Evolutionary conservation across 257 asterid species (phyloP).

Genomic region (Marsdenia floribunda): DNA sequence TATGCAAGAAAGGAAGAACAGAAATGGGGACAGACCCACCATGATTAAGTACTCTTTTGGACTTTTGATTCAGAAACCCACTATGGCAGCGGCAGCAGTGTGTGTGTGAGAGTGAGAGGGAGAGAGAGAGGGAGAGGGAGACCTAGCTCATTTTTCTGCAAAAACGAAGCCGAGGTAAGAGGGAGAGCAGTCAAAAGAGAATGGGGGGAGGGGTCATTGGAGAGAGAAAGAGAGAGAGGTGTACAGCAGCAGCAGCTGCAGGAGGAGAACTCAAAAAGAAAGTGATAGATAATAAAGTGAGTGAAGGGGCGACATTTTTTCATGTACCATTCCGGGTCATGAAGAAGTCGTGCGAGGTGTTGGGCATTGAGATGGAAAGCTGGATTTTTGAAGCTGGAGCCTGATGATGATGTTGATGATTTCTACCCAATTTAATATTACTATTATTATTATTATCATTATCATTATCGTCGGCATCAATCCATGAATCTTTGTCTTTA

Average conservation of each 20-base stretch:
- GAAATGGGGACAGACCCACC: conserved; percentile 35
- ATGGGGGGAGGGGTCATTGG: background rate
- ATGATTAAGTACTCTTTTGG: conserved; percentile 31
- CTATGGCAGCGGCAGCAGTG: conserved; percentile 5
- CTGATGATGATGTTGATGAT: background rate
- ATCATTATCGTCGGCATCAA: conserved; percentile 26
- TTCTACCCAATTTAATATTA: no score
- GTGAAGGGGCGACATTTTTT: background rate
- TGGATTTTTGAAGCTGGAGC: conserved; percentile 36
- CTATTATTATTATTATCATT: no score
- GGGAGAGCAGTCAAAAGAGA: conserved; percentile 13
- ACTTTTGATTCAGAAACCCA: conserved; percentile 34
- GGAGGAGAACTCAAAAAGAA: background rate
- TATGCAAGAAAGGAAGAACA: conserved; percentile 16
- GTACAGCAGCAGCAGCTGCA: background rate
- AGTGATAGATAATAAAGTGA: background rate
- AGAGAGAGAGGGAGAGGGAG: no score
- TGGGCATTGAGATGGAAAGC: conserved; percentile 25
- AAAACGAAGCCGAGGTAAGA: conserved; percentile 14
- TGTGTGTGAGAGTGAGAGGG: no score
- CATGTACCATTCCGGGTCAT: conserved; percentile 54
- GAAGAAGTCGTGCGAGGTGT: conserved; percentile 65
- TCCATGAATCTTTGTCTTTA: conserved; percentile 50
- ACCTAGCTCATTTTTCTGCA: conserved; percentile 37
- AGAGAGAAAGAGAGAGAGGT: background rate